These are phyloP conservation scores for Trypanosoma cruzi DNA, from an alignment of 208 protist species.

Conservation along the genomic window DNA sequence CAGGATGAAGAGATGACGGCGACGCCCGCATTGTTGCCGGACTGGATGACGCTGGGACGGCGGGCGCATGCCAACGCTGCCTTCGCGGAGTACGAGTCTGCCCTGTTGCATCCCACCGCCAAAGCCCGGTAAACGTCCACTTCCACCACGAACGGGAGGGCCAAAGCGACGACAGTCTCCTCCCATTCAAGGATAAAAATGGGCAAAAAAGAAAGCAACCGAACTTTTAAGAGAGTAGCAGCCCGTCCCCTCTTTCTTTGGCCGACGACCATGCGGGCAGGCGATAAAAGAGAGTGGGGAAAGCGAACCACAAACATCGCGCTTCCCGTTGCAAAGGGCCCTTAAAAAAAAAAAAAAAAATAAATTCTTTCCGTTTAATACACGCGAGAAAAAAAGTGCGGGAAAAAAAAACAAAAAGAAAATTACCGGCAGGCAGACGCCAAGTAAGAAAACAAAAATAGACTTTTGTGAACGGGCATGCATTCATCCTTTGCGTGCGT, in stretches of 20 bases:
- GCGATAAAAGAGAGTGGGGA: too few species aligned
- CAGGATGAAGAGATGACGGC: background rate
- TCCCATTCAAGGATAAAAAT: background rate
- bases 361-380: background rate
- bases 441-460: background rate
- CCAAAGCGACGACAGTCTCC: background rate
- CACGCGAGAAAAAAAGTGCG: background rate
- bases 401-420: background rate
- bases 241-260: background rate
- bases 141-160: background rate
- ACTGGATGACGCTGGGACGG: slow-evolving; percentile 51
- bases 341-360: background rate
- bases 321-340: background rate
- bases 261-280: too few species aligned
- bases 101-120: slow-evolving; percentile 30
- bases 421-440: background rate
- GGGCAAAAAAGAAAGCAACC: background rate
- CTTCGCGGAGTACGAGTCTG: slow-evolving; percentile 61
- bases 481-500: too few species aligned
- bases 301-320: background rate
- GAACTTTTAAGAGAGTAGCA: background rate
- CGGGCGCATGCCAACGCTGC: slow-evolving; percentile 36
- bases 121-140: background rate
- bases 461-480: background rate
- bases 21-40: slow-evolving; percentile 16